Base-by-base conservation (phyloP, 495 filamentous ascomycete species). In the Neurospora pannonica region DNA sequence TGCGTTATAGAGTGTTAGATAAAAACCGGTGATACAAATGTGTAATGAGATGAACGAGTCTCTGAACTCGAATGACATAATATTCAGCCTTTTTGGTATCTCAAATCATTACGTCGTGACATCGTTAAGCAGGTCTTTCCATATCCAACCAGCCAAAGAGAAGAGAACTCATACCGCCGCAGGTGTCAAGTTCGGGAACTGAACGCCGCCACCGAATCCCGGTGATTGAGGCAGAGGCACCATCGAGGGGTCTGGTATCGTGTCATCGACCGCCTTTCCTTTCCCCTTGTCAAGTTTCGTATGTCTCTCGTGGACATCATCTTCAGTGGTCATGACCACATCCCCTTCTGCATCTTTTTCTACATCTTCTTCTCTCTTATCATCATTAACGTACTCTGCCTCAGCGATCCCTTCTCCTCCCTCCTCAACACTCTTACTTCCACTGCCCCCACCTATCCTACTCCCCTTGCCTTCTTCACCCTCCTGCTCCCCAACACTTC, bases 241-340 rank as follows among this genome's bases (percentile, higher is more conserved):
- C 74, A 37, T 71, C 15, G 73, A 76, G 10, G 70, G 17, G 36
- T 75, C 71, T 17, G 40, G 8, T 21, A 31, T 48, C 24, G 71
- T 71, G 42, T 72, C 73, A 70, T 77, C 76, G 24, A 76, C 72
- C 4, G 74, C 80, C n/a, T 73, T 78, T 11, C 76, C 76, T 48
- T 81, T 70, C 3, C 71, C 74, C 54, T 67, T 67, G 54, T 67
- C 54, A 67, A 67, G 24, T 34, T 9, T 67, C 3, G 28, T 31
- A 0, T 67, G 54, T 67, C 54, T 67, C 28, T 67, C 54, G 2
- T 17, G 15, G 28, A 19, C 54, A 19, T 67, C 28, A 34, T 34
- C 54, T 19, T 67, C 54, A 34, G 28, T 34, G 7, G 31, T 19
- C 76, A 78, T 80, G 7, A 69, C 48, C 5, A 75, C 73, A 60